Conservation (phyloP, 192 early-diverging fungal genomes). For the Coemansia sp. region DNA sequence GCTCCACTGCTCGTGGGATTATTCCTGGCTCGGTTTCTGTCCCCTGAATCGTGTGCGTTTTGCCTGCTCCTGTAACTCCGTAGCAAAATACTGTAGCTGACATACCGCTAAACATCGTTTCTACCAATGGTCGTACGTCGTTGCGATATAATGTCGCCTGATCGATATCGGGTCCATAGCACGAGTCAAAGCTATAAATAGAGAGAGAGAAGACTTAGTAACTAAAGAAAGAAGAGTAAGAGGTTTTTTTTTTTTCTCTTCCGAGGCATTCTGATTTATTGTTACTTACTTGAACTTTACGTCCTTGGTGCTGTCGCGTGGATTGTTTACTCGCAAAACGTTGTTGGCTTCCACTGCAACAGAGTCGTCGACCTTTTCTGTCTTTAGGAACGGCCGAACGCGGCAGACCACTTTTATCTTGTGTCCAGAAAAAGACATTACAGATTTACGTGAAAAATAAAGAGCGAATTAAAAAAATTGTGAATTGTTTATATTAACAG, state of each 20-base stretch:
- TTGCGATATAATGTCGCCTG: slow-evolving; percentile 58
- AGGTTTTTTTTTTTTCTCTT: too few species aligned
- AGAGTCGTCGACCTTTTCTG: slow-evolving; percentile 57
- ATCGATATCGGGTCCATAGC: slow-evolving; percentile 47
- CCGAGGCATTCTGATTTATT: too few species aligned
- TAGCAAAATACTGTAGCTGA: slow-evolving; percentile 73
- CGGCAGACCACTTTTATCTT: slow-evolving; percentile 66
- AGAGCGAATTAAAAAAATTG: not conserved
- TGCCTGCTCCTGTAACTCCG: slow-evolving; percentile 69
- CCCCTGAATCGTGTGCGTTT: slow-evolving; percentile 70
- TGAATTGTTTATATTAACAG: slow-evolving; percentile 5
- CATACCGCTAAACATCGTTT: slow-evolving; percentile 60
- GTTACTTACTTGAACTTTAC: slow-evolving; percentile 41
- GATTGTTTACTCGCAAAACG: slow-evolving; percentile 59
- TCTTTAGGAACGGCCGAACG: slow-evolving; percentile 62
- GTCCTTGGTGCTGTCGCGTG: slow-evolving; percentile 57
- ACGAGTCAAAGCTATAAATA: slow-evolving; percentile 62
- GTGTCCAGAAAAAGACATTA: slow-evolving; percentile 28
- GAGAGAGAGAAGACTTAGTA: not conserved
- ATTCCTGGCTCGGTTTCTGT: slow-evolving; percentile 60
- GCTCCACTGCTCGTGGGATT: slow-evolving; percentile 61
- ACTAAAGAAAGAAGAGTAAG: not conserved
- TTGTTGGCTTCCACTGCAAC: slow-evolving; percentile 42
- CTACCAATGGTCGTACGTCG: slow-evolving; percentile 62
- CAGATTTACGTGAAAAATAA: not conserved